Percentiles rank a stretch among this genome's conserved stretches.
Evolutionary conservation across 768 basidiomycete genomes (phyloP).

Genomic region (Russula griseocarnosa): DNA sequence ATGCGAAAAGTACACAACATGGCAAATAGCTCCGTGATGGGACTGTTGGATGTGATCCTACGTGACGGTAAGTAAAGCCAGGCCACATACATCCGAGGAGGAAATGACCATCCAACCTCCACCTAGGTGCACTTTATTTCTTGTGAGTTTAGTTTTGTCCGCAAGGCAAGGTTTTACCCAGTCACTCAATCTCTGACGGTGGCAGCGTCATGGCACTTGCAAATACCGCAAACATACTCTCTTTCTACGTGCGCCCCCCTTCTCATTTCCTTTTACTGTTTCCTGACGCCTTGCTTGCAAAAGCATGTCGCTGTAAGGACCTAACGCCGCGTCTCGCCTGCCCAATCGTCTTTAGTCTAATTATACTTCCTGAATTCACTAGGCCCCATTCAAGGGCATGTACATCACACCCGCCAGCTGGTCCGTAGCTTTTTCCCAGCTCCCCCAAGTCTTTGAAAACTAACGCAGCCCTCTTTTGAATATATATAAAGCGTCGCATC

Average conservation of each 20-base stretch:
- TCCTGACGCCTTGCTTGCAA: background rate
- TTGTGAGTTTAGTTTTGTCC: slow-evolving; percentile 39
- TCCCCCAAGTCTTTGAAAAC: background rate
- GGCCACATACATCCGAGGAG: background rate
- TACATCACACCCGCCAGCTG: slow-evolving; percentile 50
- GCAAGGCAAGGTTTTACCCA: background rate
- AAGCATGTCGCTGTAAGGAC: slow-evolving; percentile 31
- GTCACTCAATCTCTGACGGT: slow-evolving; percentile 8
- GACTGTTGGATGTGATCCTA: slow-evolving; percentile 42
- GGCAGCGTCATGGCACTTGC: slow-evolving; percentile 49
- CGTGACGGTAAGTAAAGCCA: slow-evolving; percentile 45
- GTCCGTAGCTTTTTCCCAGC: slow-evolving; percentile 32
- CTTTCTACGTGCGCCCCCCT: slow-evolving; percentile 36
- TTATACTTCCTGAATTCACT: slow-evolving; percentile 32
- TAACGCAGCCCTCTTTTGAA: background rate
- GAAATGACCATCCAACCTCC: background rate
- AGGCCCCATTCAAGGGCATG: slow-evolving; percentile 46
- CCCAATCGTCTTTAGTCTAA: slow-evolving; percentile 29
- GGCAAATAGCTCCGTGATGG: slow-evolving; percentile 29
- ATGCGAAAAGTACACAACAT: slow-evolving; percentile 33
- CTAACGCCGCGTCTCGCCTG: background rate
- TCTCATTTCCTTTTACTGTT: background rate
- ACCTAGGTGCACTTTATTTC: slow-evolving; percentile 51
- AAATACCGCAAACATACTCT: slow-evolving; percentile 47
- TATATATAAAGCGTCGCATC: slow-evolving; percentile 42